Base-by-base conservation (phyloP, 2,329 filamentous ascomycete species). In the Aspergillus fumigatus region DNA sequence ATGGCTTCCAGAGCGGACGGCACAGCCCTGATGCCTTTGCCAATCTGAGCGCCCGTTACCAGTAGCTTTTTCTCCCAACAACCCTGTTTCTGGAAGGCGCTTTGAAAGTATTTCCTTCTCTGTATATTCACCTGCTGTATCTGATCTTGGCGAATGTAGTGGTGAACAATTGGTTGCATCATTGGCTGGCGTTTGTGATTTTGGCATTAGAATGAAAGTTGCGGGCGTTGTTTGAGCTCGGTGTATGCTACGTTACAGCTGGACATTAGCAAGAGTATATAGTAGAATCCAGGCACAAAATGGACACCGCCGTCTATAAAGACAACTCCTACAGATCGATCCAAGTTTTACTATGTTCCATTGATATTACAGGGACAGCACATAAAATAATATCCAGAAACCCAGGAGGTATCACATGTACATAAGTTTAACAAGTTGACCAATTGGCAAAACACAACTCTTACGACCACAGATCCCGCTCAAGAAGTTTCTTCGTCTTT, bases 21-120 rank as follows among this genome's bases (percentile, higher is more conserved):
- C 77, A 80, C 61, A 80, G 78, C 60, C 79, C 79, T 6, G 79
- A 81, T 67, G 76, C 78, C 8, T 81, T 80, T 70, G 77, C 78
- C 25, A 79, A 71, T 65, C 62, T 81, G 61, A 80, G 78, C 60
- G 74, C 78, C 47, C 70, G 77, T 55, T 77, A 75, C 64, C 69
- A 73, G 56, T 71, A 63, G 66, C 43, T 1, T 0, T 25, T 23
- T 5, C n/a, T 14, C n/a, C 41, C 8, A 9, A 6, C 41, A 10
- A 3, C 9, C 41, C 19, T 23, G 19, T 17, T 3, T 7, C 14
- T 3, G 32, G 32, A 35, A 45, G 10, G 7, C 23, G 2, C 25
- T 26, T 4, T 23, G 9, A 23, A 47, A 50, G 27, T 51, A 29
- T 54, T 27, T 25, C 52, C 25, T 52, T n/a, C 35, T 51, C 48